Conservation (phyloP, 73 alveolate species). For the Paramecium bursaria region DNA sequence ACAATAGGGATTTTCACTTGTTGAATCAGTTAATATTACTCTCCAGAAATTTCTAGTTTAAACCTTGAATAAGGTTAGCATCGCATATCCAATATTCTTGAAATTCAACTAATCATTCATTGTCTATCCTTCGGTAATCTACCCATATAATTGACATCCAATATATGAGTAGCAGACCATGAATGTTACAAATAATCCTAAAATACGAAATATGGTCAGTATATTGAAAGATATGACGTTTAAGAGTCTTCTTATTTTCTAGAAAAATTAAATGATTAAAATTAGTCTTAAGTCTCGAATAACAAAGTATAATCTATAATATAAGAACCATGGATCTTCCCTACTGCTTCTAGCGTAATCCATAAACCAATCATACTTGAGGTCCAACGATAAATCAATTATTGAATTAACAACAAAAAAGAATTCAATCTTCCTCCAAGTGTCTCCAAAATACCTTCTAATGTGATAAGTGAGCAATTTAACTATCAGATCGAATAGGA, state of each 20-base stretch:
- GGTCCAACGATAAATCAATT: constrained; percentile 1
- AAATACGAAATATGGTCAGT: constrained; percentile 21
- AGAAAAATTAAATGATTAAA: background rate
- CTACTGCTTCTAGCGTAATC: constrained; percentile 28
- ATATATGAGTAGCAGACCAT: constrained; percentile 30
- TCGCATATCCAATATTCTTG: constrained; percentile 10
- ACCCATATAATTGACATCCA: constrained; percentile 22
- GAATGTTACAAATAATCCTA: constrained; percentile 35
- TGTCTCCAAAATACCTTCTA: constrained; percentile 39
- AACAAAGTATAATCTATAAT: constrained; percentile 2
- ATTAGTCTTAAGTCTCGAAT: constrained; percentile 38
- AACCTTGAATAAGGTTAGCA: background rate
- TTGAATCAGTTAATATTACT: background rate
- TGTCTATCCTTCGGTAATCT: background rate
- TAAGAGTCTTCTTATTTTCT: constrained; percentile 12
- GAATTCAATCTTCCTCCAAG: constrained; percentile 29
- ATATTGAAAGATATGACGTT: constrained; percentile 40
- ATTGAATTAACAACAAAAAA: constrained; percentile 26
- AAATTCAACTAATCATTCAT: constrained; percentile 34
- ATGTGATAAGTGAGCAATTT: constrained; percentile 28
- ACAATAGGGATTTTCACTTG: background rate
- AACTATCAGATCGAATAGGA: constrained; percentile 8
- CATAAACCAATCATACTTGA: background rate
- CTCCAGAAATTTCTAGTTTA: constrained; percentile 51
- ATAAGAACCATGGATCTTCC: constrained; percentile 36